These are phyloP conservation scores for Grigorovia humatica DNA, from an alignment of 805 yeast species.

Conservation along the genomic window DNA sequence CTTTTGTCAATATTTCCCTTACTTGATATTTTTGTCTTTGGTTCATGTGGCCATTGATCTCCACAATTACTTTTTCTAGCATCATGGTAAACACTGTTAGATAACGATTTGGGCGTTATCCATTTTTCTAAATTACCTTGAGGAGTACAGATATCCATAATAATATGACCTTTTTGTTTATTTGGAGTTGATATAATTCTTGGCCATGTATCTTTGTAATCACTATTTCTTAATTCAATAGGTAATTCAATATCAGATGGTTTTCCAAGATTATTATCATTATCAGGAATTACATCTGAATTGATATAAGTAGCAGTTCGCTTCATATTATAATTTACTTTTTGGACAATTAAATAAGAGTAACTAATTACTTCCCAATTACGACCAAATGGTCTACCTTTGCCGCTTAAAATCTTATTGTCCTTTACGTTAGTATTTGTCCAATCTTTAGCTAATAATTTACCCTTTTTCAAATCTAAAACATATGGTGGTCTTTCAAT, in stretches of 20 bases:
- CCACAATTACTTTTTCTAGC: constrained; percentile 80
- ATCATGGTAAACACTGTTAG: constrained; percentile 72
- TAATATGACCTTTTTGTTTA: constrained; percentile 75
- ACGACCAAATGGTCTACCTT: constrained; percentile 68
- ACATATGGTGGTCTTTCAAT: constrained; percentile 70
- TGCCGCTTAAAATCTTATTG: constrained; percentile 35
- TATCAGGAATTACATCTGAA: constrained; percentile 9
- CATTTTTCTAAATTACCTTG: constrained; percentile 77
- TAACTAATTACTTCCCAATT: constrained; percentile 63
- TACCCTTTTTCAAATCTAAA: constrained; percentile 80
- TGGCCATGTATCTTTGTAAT: constrained; percentile 44
- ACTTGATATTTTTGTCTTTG: constrained; percentile 39
- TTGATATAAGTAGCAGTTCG: constrained; percentile 29
- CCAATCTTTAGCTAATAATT: constrained; percentile 66
- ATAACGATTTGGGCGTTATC: constrained; percentile 72
- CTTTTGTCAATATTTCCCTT: constrained; percentile 17
- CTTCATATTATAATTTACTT: constrained; percentile 33
- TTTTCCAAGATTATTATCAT: background rate
- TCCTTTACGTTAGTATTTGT: constrained; percentile 38
- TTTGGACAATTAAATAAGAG: constrained; percentile 54
- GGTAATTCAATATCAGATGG: constrained; percentile 8
- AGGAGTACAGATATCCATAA: constrained; percentile 67
- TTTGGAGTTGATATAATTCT: constrained; percentile 62
- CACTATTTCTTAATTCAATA: constrained; percentile 17
- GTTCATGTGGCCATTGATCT: constrained; percentile 75